Evolutionary conservation across 2,329 filamentous ascomycete genomes (phyloP).

Genomic region (Penicillium sp.): DNA sequence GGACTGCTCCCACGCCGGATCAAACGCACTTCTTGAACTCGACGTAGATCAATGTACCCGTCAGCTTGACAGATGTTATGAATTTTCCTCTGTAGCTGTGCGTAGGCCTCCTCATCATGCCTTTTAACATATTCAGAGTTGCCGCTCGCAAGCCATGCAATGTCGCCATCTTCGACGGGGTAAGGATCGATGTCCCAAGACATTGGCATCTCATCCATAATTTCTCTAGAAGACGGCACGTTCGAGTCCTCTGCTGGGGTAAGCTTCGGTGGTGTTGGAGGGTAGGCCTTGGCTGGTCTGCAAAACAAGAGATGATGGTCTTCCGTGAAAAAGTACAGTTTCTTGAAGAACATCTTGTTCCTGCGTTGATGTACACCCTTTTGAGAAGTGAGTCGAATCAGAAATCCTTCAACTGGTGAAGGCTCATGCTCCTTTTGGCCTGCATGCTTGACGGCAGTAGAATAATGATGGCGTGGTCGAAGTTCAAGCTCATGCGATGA

Average conservation of each 20-base stretch:
- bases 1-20: constrained; percentile 48
- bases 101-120: constrained; percentile 54
- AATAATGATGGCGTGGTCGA: constrained; percentile 60
- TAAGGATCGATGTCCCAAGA: constrained; percentile 59
- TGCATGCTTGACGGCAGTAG: constrained; percentile 44
- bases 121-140: constrained; percentile 43
- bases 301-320: constrained; percentile 60
- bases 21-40: constrained; percentile 53
- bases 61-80: constrained; percentile 56
- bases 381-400: constrained; percentile 60
- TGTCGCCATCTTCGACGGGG: constrained; percentile 47
- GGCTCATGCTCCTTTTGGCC: constrained; percentile 50
- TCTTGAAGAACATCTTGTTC: constrained; percentile 59
- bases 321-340: constrained; percentile 59
- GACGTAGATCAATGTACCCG: constrained; percentile 58
- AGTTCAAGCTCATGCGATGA: constrained; percentile 61
- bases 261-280: constrained; percentile 55
- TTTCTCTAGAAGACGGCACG: constrained; percentile 51
- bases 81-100: constrained; percentile 54
- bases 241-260: constrained; percentile 40
- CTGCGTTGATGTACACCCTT: constrained; percentile 53
- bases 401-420: constrained; percentile 58
- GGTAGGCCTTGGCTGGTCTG: constrained; percentile 53
- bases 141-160: constrained; percentile 52
- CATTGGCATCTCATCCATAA: constrained; percentile 53